Percentiles rank a stretch among this genome's conserved stretches.
phyloP scores from a whole-genome alignment of 805 yeast species.

The Spencermartinsiella europaea region DNA sequence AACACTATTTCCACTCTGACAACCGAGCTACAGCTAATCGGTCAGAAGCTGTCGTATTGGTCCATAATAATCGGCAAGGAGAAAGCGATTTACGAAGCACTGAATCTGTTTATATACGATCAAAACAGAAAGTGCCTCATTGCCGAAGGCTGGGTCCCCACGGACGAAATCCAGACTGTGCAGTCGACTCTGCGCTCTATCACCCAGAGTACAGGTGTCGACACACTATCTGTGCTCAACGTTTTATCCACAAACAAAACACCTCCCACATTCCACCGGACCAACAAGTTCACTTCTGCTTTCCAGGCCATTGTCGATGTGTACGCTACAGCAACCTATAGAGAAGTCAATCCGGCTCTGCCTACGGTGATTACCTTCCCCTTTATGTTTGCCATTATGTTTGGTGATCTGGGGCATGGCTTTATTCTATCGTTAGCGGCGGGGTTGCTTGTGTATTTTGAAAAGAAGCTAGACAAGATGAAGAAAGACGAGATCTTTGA shows the following conservation, averaged over 20 bases:
- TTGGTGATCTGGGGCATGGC: conserved; percentile 98
- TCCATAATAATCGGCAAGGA: conserved; percentile 65
- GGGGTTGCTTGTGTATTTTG: conserved; percentile 63
- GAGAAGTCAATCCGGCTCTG: conserved; percentile 93
- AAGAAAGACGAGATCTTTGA: conserved; percentile 90
- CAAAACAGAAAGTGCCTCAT: conserved; percentile 78
- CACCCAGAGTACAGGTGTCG: conserved; percentile 44
- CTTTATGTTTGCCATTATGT: conserved; percentile 98
- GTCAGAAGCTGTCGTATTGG: conserved; percentile 75
- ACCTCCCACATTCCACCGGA: conserved; percentile 92
- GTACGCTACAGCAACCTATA: conserved; percentile 87
- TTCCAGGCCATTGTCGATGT: conserved; percentile 94
- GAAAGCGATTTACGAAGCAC: conserved; percentile 70
- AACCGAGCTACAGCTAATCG: conserved; percentile 73
- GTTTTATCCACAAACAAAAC: conserved; percentile 69
- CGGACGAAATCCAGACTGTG: conserved; percentile 62
- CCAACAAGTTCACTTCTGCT: conserved; percentile 91
- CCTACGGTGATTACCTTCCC: conserved; percentile 96
- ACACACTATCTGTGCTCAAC: conserved; percentile 44
- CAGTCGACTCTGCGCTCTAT: conserved; percentile 61
- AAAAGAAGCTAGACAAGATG: conserved; percentile 59
- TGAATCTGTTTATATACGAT: conserved; percentile 77
- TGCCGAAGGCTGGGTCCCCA: conserved; percentile 97
- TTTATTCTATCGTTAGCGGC: conserved; percentile 75
- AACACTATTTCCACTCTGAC: conserved; percentile 64